Conservation (phyloP, 2,329 filamentous ascomycete species). For the Ophiosphaerella herpotricha region DNA sequence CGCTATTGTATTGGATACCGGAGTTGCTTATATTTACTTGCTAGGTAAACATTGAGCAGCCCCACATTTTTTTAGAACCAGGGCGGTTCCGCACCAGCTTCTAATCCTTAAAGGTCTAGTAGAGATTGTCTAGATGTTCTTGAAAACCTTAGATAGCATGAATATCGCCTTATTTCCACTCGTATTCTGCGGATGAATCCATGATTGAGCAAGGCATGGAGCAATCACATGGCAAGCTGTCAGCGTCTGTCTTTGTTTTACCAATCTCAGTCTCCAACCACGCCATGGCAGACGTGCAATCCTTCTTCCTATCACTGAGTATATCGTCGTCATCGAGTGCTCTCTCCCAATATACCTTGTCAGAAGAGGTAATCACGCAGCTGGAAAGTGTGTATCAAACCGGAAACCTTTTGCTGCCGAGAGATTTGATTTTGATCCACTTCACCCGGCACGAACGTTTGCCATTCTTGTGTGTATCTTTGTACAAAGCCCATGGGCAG, state of each 20-base stretch:
- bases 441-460: constrained; percentile 19
- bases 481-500: constrained; percentile 14
- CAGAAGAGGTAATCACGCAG: constrained; percentile 16
- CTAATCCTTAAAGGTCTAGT: constrained; percentile 15
- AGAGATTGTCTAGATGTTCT: constrained; percentile 4
- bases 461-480: neutral
- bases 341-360: constrained; percentile 10
- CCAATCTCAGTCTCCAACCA: neutral
- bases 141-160: constrained; percentile 6
- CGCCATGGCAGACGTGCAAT: neutral
- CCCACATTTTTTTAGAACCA: too few species aligned
- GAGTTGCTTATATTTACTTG: too few species aligned
- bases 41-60: too few species aligned
- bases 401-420: neutral
- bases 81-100: too few species aligned
- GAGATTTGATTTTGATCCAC: neutral
- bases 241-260: neutral
- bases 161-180: constrained; percentile 4
- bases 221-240: constrained; percentile 8
- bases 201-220: constrained; percentile 6
- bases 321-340: constrained; percentile 2
- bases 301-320: neutral
- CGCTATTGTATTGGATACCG: too few species aligned
- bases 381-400: constrained; percentile 9
- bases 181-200: neutral